A percentile compares a stretch with the other conserved stretches of the same genome.
Evolutionary conservation across 2,329 filamentous ascomycete genomes (phyloP).

Genomic region (Aspergillus sp.): DNA sequence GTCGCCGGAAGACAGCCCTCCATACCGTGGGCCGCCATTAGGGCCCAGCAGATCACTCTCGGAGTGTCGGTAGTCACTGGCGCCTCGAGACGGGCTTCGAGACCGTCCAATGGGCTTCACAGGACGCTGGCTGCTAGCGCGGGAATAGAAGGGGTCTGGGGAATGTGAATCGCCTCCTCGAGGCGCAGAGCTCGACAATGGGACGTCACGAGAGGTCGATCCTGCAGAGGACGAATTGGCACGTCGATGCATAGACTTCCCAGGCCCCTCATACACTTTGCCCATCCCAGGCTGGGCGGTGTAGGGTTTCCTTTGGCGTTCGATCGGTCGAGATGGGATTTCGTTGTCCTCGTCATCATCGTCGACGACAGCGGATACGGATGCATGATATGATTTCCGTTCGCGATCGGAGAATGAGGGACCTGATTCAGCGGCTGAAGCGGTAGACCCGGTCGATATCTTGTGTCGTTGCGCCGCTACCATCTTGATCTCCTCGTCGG

Average conservation of each 20-base stretch:
- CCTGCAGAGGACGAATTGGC: constrained; percentile 26
- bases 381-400: constrained; percentile 40
- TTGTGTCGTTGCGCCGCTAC: constrained; percentile 25
- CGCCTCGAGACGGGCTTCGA: constrained; percentile 34
- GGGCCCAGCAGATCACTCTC: constrained; percentile 32
- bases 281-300: constrained; percentile 58
- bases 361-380: constrained; percentile 34
- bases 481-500: constrained; percentile 35
- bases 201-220: constrained; percentile 56
- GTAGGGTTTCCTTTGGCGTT: constrained; percentile 67
- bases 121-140: constrained; percentile 17
- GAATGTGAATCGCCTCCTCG: constrained; percentile 56
- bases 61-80: constrained; percentile 34
- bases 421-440: constrained; percentile 18
- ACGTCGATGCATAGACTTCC: constrained; percentile 16
- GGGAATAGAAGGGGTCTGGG: constrained; percentile 24
- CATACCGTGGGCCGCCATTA: constrained; percentile 20
- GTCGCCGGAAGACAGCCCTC: constrained; percentile 19
- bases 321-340: constrained; percentile 53
- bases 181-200: constrained; percentile 50
- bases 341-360: constrained; percentile 42
- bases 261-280: constrained; percentile 53
- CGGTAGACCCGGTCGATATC: constrained; percentile 19
- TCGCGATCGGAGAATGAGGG: constrained; percentile 35
- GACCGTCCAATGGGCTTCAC: constrained; percentile 16